Evolutionary conservation across 2,329 filamentous ascomycete genomes (phyloP).

Genomic region (Scedosporium apiospermum): DNA sequence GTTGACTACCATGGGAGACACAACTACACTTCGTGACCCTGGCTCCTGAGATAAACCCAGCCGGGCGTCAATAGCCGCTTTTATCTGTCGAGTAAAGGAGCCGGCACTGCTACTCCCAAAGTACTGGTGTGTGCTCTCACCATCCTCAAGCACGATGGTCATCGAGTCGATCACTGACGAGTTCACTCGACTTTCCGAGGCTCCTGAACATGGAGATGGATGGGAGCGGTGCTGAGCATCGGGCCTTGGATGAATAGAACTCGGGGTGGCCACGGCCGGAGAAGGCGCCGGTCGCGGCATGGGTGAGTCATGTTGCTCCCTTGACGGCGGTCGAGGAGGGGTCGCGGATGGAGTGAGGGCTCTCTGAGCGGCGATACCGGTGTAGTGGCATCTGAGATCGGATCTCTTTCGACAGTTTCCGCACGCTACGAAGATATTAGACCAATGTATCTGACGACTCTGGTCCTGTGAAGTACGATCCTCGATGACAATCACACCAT

Average conservation of each 20-base stretch:
- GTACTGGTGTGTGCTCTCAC: slow-evolving; percentile 28
- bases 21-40: neutral
- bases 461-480: neutral
- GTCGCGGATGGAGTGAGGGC: neutral
- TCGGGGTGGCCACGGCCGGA: neutral
- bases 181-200: slow-evolving; percentile 6
- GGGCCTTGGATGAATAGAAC: neutral
- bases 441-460: neutral
- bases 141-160: slow-evolving; percentile 33
- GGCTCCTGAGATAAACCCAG: slow-evolving; percentile 9
- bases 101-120: slow-evolving; percentile 37
- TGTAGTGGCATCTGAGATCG: slow-evolving; percentile 18
- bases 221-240: neutral
- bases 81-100: slow-evolving; percentile 36
- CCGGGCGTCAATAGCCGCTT: slow-evolving; percentile 27
- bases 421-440: slow-evolving; percentile 16
- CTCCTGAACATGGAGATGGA: neutral
- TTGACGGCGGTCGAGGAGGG: neutral
- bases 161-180: slow-evolving; percentile 32
- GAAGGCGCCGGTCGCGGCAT: neutral
- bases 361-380: slow-evolving; percentile 3
- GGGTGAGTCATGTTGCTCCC: neutral
- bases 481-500: no score
- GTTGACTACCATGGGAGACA: neutral
- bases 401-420: slow-evolving; percentile 21